Evolutionary conservation across 2,329 filamentous ascomycete species (phyloP).

Genomic region (Amauroascus verrucosus): DNA sequence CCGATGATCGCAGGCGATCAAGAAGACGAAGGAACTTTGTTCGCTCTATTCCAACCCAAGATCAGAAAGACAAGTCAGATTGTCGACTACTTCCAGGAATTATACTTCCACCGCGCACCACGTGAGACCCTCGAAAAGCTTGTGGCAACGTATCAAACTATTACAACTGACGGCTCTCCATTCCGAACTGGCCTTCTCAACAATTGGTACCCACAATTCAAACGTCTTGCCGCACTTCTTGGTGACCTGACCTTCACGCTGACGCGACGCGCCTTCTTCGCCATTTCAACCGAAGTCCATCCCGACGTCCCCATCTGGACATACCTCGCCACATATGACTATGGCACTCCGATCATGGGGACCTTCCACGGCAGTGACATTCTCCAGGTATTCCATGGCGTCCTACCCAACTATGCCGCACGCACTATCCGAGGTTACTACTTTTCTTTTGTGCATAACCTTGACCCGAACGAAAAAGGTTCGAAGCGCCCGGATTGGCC

Average conservation of each 20-base stretch:
- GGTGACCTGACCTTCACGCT: conserved; percentile 69
- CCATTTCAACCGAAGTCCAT: conserved; percentile 36
- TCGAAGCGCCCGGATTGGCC: conserved; percentile 42
- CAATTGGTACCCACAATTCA: conserved; percentile 65
- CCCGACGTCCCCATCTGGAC: conserved; percentile 59
- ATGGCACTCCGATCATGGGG: conserved; percentile 60
- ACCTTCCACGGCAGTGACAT: conserved; percentile 66
- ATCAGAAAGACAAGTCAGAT: conserved; percentile 52
- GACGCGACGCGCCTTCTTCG: conserved; percentile 55
- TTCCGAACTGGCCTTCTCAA: conserved; percentile 61
- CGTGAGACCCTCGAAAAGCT: conserved; percentile 44
- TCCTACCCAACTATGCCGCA: conserved; percentile 53
- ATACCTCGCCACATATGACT: conserved; percentile 63
- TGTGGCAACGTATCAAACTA: conserved; percentile 53
- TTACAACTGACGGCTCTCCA: conserved; percentile 51
- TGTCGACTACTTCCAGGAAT: conserved; percentile 49
- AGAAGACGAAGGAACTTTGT: conserved; percentile 71
- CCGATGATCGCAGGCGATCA: conserved; percentile 62
- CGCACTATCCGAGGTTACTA: conserved; percentile 58
- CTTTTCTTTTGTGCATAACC: conserved; percentile 58
- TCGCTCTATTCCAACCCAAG: conserved; percentile 59
- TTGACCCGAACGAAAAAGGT: conserved; percentile 55
- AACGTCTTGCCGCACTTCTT: conserved; percentile 62
- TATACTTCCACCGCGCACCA: conserved; percentile 53
- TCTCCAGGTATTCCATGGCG: conserved; percentile 57